Base-by-base conservation (phyloP, 352 stramenopile species). In the Globisporangium iwayamae region DNA sequence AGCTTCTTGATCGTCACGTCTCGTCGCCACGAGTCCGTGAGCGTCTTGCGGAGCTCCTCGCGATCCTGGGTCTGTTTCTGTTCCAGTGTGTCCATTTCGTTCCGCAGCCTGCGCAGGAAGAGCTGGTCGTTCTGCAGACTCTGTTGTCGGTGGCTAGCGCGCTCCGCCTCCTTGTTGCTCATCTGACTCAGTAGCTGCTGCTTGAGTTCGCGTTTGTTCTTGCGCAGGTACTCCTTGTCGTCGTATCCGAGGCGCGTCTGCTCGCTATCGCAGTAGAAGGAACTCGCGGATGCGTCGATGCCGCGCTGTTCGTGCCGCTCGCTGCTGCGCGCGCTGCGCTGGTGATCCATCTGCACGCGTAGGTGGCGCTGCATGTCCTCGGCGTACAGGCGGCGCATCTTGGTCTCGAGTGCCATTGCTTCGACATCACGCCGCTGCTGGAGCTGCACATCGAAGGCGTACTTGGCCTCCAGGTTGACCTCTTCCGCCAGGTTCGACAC, bases 21-120 rank as follows among this genome's bases (percentile, higher is more conserved):
- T 13, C 82, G 79, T 30, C 79, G 70, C 81, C 79, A 92, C 16
- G 83, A 73, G 30, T 84, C 75, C 1, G 81, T 91, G 48, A 92
- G 75, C 62, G 69, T 63, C 41, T 83, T 78, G 14, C 78, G 78
- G 25, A 75, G 73, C 62, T 86, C 78, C 1, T 90, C 76, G 13
- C 78, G 79, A 48, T 90, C 74, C 16, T 72, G 67, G 13, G 25
- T 30, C 63, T 85, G 70, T 62, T 89, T 87, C n/a, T 81, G 72
- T 56, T 86, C 73, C 56, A 89, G 67, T 48, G 71, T 68, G 14
- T 90, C 70, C 68, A 91, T 85, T 54, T 93, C 83, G 22, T 67
- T 68, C 25, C 74, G 74, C 47, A 91, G 67, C 22, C 75, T 73
- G 3, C 71, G 79, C 11, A 93, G 58, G 48, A 90, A 84, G 3